Evolutionary conservation across 352 stramenopile species (phyloP), one percentile per base, ranked within the genome.

Genomic region (Phytophthora gonapodyides): DNA sequence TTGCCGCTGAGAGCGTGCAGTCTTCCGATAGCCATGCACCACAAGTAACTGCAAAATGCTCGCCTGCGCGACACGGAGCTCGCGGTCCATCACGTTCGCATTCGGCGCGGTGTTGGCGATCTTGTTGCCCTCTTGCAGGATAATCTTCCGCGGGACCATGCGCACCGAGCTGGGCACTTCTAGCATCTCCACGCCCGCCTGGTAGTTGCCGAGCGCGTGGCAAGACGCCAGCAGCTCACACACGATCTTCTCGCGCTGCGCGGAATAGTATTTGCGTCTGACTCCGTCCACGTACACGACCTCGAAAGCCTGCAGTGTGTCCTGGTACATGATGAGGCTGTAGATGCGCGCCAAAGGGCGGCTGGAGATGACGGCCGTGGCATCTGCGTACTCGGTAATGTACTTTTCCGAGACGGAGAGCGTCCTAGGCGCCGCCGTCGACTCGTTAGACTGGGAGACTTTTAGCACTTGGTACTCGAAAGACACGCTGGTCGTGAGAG

Each of bases 121-220:
- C 43, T 80, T 84, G 7, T 68, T 75, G 16, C 77, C 82, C 80
- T 92, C 84, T 17, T 71, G 65, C 43, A 89, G 71, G 33, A 94
- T 86, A 21, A 92, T 78, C 42, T 88, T 88, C 27, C 78, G 79
- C 8, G 84, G 84, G 16, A 94, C 72, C 83, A 94, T 92, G 27
- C 72, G 74, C 48, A 89, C 65, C 52, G 75, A 84, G 17, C 87
- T 78, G 5, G 73, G 66, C 12, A 82, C 60, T 37, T 78, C 67
- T 0, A 64, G 67, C 33, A 71, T 74, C 17, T 85, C 71, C 24
- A 94, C 69, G 9, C 84, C 78, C 7, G 91, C 82, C 46, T 92
- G 82, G 17, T 69, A 63, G 27, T 91, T 93, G 1, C 84, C 83
- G 13, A 91, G 47, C 1, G 87, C 80, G n/a, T 88, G 78, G 37